phyloP scores from a whole-genome alignment of 2,329 filamentous ascomycete genomes.

The Neofusicoccum sp. region DNA sequence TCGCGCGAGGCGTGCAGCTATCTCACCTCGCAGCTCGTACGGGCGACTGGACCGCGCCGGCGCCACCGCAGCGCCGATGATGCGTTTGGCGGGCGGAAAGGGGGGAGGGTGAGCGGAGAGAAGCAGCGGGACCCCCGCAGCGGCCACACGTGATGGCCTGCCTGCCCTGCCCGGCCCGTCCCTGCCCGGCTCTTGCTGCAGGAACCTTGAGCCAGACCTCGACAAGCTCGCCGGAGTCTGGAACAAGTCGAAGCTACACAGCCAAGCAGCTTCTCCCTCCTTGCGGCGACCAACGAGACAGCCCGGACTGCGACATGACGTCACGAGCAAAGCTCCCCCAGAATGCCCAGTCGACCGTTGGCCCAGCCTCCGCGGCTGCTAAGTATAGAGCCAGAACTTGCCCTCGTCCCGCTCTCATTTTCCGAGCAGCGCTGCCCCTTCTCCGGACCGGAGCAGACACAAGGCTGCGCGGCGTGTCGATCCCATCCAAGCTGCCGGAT shows the following conservation, averaged over 20 bases:
- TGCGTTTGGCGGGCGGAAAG: not conserved
- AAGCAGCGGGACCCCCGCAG: not conserved
- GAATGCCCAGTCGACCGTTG: not conserved
- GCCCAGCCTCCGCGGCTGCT: no score
- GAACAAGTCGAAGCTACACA: no score
- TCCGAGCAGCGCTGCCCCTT: not conserved
- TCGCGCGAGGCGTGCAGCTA: not conserved
- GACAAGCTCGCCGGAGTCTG: no score
- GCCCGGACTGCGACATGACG: not conserved
- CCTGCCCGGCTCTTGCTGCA: no score
- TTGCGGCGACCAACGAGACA: not conserved
- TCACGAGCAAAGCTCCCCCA: not conserved
- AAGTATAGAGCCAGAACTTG: not conserved
- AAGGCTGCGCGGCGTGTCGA: not conserved
- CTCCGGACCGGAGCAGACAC: not conserved
- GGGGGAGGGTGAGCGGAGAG: not conserved
- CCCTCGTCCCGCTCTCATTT: not conserved
- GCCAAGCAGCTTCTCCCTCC: no score
- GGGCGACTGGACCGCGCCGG: constrained; percentile 1
- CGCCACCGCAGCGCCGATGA: not conserved
- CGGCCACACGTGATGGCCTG: not conserved
- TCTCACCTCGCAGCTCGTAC: not conserved
- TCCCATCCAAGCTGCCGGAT: not conserved
- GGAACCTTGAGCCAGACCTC: no score
- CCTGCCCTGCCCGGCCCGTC: no score